phyloP scores from a whole-genome alignment of 2,329 filamentous ascomycete species.

The Onygena corvina region DNA sequence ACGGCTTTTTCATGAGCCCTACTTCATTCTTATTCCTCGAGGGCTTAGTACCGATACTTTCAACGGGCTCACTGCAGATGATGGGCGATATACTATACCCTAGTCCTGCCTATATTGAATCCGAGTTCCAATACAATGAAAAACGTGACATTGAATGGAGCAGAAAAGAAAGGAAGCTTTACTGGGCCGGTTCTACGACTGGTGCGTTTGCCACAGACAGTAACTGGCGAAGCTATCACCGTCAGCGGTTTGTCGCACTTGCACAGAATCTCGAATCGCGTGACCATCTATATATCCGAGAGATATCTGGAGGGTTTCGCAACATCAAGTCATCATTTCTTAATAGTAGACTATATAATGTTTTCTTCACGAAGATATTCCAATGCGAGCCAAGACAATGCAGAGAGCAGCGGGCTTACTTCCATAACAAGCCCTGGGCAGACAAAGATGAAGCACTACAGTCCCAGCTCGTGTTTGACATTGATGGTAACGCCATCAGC shows the following conservation, averaged over 20 bases:
- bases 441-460: constrained; percentile 14
- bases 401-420: constrained; percentile 13
- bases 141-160: constrained; percentile 38
- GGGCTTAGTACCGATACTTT: constrained; percentile 19
- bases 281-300: constrained; percentile 9
- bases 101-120: constrained; percentile 38
- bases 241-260: constrained; percentile 17
- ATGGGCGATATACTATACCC: constrained; percentile 41
- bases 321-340: constrained; percentile 10
- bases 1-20: constrained; percentile 9
- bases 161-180: constrained; percentile 40
- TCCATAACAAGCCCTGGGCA: constrained; percentile 13
- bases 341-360: constrained; percentile 13
- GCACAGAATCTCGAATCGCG: constrained; percentile 13
- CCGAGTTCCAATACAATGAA: constrained; percentile 32
- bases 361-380: constrained; percentile 16
- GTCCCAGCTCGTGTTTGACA: constrained; percentile 17
- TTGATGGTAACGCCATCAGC: constrained; percentile 20
- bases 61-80: constrained; percentile 16
- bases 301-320: not conserved
- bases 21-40: constrained; percentile 15
- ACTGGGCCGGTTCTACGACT: constrained; percentile 48
- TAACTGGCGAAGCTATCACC: constrained; percentile 15
- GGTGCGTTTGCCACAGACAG: constrained; percentile 30
- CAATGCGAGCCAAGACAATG: constrained; percentile 15